Percentiles rank a stretch among this genome's conserved stretches.
Conservation (phyloP, 2,329 filamentous ascomycete species). For the Saccharata proteae region DNA sequence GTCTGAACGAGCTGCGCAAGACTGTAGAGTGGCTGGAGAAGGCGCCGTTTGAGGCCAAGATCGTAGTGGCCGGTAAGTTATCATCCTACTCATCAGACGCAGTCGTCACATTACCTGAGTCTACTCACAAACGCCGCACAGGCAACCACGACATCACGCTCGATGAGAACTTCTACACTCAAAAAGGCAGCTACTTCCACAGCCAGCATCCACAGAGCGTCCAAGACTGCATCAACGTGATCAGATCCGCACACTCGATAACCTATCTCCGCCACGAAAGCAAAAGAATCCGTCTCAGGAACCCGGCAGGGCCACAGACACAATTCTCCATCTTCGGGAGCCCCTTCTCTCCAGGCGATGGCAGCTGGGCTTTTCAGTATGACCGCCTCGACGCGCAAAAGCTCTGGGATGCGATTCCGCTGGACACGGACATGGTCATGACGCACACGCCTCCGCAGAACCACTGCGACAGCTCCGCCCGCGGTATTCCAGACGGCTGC, state of each 20-base stretch:
- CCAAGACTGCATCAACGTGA: conserved; percentile 40
- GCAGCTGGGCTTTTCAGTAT: conserved; percentile 59
- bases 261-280: conserved; percentile 53
- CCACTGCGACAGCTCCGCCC: conserved; percentile 40
- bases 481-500: conserved; percentile 39
- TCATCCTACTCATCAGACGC: conserved; percentile 4
- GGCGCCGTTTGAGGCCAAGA: conserved; percentile 56
- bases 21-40: conserved; percentile 55
- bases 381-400: conserved; percentile 25
- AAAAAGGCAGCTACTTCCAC: conserved; percentile 43
- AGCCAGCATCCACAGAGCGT: conserved; percentile 44
- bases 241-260: conserved; percentile 40
- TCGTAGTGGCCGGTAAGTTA: conserved; percentile 52
- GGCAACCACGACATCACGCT: conserved; percentile 68
- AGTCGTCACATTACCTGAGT: background rate
- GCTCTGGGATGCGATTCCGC: conserved; percentile 51
- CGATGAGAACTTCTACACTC: conserved; percentile 48
- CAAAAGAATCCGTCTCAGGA: conserved; percentile 41
- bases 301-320: conserved; percentile 44
- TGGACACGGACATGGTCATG: conserved; percentile 52
- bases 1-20: conserved; percentile 42
- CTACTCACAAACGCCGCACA: conserved; percentile 1
- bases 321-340: conserved; percentile 59
- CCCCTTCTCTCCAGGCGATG: conserved; percentile 46
- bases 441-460: conserved; percentile 56